Percentiles rank a stretch among this genome's conserved stretches.
Evolutionary conservation across 352 stramenopile genomes (phyloP).

Genomic region (Phytopythium chamaehyphon): DNA sequence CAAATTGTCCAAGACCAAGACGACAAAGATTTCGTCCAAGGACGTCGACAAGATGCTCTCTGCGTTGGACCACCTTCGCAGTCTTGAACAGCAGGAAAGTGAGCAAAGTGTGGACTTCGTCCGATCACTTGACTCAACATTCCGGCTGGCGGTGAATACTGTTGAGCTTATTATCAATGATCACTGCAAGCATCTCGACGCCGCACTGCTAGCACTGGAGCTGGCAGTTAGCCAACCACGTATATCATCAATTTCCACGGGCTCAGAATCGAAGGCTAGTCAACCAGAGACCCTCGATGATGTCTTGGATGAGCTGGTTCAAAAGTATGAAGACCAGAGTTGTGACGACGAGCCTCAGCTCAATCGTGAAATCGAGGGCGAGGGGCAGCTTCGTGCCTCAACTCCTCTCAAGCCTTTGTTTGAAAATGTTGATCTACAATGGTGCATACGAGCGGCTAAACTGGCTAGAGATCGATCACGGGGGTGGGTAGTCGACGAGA

Average conservation of each 20-base stretch:
- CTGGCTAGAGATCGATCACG: background rate
- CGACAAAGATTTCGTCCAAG: background rate
- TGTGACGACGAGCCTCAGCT: too few species aligned
- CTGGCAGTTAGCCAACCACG: background rate
- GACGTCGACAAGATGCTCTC: constrained; percentile 20
- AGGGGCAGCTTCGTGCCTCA: too few species aligned
- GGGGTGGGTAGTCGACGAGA: background rate
- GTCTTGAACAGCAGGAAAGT: constrained; percentile 24
- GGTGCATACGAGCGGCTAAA: background rate
- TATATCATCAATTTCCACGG: background rate
- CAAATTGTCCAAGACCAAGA: background rate
- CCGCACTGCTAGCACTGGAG: constrained; percentile 15
- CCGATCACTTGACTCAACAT: constrained; percentile 30
- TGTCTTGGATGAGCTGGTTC: too few species aligned
- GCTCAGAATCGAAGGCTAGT: background rate
- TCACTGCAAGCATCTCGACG: constrained; percentile 34
- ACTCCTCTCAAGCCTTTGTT: too few species aligned
- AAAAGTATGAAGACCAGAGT: too few species aligned
- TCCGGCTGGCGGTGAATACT: constrained; percentile 38
- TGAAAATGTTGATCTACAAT: background rate
- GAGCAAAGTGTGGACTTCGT: constrained; percentile 31
- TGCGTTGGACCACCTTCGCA: constrained; percentile 13
- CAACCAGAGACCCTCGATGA: background rate
- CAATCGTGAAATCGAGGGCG: too few species aligned
- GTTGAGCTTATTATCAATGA: constrained; percentile 59